Base-by-base conservation (phyloP, 495 filamentous ascomycete genomes). In the Talaromyces thailandensis region DNA sequence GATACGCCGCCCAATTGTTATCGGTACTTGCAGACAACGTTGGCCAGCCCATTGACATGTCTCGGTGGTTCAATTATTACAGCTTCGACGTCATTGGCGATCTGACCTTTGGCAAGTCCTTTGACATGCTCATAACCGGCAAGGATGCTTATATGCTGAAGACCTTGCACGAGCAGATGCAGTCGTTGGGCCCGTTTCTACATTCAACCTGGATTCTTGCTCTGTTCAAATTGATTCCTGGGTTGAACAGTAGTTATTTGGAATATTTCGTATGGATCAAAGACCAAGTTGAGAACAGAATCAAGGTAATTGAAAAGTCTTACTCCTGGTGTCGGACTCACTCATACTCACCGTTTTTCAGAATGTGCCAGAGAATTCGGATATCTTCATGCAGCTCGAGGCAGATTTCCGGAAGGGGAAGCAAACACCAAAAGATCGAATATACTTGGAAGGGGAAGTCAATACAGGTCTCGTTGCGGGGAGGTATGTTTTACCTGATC, bases 81-180 rank as follows among this genome's bases (percentile, higher is more conserved):
- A 73, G 68, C 25, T 81, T 81, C 61, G 79, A 82, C 48, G 50
- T 81, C 16, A 76, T 81, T 63, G 79, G 79, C 40, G 76, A 81
- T 25, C 62, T 80, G 7, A 73, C 75, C 0, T 81, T 81, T 62
- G 75, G 75, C 1, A 69, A 78, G 51, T 68, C 76, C 1, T 81
- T 81, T 53, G 69, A 71, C 16, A 75, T 76, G 76, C 64, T 78
- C 4, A 55, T 67, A 9, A 67, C 57, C 0, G 67, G 64, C 6
- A 52, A 68, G 50, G 69, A 65, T 28, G 25, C 59, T 16, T 61
- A 61, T 32, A 61, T 61, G 59, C 59, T 61, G 7, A 29, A 63
- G 11, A 58, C 67, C 7, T 32, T 79, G 29, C 60, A 68, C 18
- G 58, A 64, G 2, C 73, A 71, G 23, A 69, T 79, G 67, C 65